Percentiles rank a stretch among this genome's conserved stretches.
Evolutionary conservation across 2,329 filamentous ascomycete genomes (phyloP).

Genomic region (Leptographium flavum): DNA sequence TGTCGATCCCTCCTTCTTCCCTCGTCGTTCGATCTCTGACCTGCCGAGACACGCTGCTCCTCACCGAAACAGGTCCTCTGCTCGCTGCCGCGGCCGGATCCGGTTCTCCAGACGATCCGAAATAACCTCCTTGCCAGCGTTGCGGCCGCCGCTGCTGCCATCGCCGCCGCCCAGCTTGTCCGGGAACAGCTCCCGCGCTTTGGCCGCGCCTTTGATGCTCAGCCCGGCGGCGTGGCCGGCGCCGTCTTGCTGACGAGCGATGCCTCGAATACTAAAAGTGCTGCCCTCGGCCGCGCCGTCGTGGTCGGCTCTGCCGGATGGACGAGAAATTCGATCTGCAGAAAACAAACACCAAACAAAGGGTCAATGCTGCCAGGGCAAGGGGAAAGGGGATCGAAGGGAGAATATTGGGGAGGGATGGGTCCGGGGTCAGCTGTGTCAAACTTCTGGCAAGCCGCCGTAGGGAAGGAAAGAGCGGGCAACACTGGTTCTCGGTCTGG

Average conservation of each 20-base stretch:
- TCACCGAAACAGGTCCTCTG: slow-evolving; percentile 60
- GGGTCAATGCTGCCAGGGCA: background rate
- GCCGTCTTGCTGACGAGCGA: slow-evolving; percentile 30
- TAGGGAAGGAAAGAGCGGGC: slow-evolving; percentile 2
- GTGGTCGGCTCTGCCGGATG: background rate
- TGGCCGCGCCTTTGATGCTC: slow-evolving; percentile 50
- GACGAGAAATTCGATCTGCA: background rate
- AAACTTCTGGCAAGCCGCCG: background rate
- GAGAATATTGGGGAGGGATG: no score
- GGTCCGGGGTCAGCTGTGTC: no score
- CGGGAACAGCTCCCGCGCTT: slow-evolving; percentile 55
- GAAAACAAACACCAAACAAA: background rate
- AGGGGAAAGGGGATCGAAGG: no score
- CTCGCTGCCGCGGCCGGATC: slow-evolving; percentile 46
- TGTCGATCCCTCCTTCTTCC: no score
- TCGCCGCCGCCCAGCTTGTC: slow-evolving; percentile 32
- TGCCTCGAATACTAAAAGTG: slow-evolving; percentile 43
- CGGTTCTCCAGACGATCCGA: slow-evolving; percentile 43
- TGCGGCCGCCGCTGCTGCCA: slow-evolving; percentile 16
- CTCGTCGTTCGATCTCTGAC: background rate
- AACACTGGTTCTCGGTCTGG: background rate
- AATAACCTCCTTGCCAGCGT: slow-evolving; percentile 58
- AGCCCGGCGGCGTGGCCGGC: slow-evolving; percentile 36
- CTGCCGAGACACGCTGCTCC: no score
- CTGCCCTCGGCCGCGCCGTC: slow-evolving; percentile 15